Percentiles rank a stretch among this genome's conserved stretches.
Conservation (phyloP, 2,329 filamentous ascomycete species). For the Taxawa tesnikishii region DNA sequence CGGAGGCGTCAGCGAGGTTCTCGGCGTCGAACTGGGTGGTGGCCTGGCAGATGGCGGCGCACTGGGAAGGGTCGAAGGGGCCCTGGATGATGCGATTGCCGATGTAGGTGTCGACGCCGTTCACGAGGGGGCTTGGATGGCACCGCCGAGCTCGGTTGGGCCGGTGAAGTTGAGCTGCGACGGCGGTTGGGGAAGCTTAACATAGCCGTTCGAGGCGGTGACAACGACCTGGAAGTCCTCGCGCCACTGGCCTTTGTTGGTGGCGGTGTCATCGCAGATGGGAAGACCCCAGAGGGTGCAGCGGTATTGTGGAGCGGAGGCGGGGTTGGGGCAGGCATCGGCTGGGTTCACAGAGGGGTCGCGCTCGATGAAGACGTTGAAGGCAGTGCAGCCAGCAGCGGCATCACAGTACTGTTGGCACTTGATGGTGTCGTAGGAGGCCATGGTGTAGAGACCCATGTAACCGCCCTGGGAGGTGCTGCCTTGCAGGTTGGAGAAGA, state of each 20-base stretch:
- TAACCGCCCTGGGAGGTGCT: slow-evolving; percentile 11
- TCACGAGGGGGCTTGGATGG: slow-evolving; percentile 17
- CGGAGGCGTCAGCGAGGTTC: slow-evolving; percentile 8
- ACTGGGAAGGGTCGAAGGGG: slow-evolving; percentile 12
- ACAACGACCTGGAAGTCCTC: slow-evolving; percentile 26
- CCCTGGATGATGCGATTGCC: slow-evolving; percentile 7
- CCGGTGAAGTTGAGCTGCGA: slow-evolving; percentile 8
- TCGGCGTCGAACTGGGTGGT: slow-evolving; percentile 11
- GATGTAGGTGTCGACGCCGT: slow-evolving; percentile 9
- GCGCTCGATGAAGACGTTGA: slow-evolving; percentile 25
- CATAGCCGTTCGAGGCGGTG: slow-evolving; percentile 28
- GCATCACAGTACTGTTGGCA: slow-evolving; percentile 19
- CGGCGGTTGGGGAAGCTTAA: slow-evolving; percentile 9
- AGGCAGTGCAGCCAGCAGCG: slow-evolving; percentile 15
- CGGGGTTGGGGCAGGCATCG: slow-evolving; percentile 20
- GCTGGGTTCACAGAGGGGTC: slow-evolving; percentile 20
- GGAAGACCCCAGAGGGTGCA: slow-evolving; percentile 22
- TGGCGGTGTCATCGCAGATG: slow-evolving; percentile 15
- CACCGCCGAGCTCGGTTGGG: slow-evolving; percentile 17
- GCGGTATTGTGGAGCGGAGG: slow-evolving; percentile 20
- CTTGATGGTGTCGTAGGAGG: slow-evolving; percentile 17
- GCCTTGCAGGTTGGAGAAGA: slow-evolving; percentile 15
- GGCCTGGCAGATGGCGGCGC: slow-evolving; percentile 14
- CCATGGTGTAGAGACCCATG: slow-evolving; percentile 18
- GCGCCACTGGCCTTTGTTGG: slow-evolving; percentile 21